phyloP scores from a whole-genome alignment of 208 protist genomes.

The Crithidia brevicula region DNA sequence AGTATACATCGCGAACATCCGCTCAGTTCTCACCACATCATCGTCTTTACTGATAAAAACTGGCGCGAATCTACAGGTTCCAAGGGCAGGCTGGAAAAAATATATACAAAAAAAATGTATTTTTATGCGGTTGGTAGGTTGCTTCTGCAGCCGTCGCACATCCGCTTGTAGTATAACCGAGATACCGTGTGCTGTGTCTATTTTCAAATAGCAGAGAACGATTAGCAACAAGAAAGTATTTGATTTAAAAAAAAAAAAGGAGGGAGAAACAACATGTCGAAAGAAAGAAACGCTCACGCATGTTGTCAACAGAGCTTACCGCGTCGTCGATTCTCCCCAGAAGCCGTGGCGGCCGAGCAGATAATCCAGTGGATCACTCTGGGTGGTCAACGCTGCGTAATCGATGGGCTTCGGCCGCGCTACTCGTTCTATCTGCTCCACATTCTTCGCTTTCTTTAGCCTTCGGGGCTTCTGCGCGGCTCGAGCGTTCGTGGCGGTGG shows the following conservation, averaged over 20 bases:
- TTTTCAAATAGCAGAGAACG: too few species aligned
- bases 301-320: background rate
- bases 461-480: background rate
- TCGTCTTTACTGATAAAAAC: too few species aligned
- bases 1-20: background rate
- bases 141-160: too few species aligned
- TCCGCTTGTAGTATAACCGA: too few species aligned
- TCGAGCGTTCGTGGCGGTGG: background rate
- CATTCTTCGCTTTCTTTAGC: background rate
- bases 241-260: background rate
- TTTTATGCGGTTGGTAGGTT: too few species aligned
- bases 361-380: slow-evolving; percentile 28
- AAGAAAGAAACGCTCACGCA: slow-evolving; percentile 1
- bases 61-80: too few species aligned
- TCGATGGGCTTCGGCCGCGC: background rate
- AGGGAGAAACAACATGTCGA: slow-evolving; percentile 5
- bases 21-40: background rate
- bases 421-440: background rate
- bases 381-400: slow-evolving; percentile 13
- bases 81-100: too few species aligned
- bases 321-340: slow-evolving; percentile 38
- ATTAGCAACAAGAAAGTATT: too few species aligned
- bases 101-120: too few species aligned
- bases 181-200: too few species aligned
- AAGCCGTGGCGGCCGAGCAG: slow-evolving; percentile 38